A percentile compares a stretch with the other conserved stretches of the same genome.
phyloP scores from a whole-genome alignment of 768 basidiomycete species.

The Panus rudis region DNA sequence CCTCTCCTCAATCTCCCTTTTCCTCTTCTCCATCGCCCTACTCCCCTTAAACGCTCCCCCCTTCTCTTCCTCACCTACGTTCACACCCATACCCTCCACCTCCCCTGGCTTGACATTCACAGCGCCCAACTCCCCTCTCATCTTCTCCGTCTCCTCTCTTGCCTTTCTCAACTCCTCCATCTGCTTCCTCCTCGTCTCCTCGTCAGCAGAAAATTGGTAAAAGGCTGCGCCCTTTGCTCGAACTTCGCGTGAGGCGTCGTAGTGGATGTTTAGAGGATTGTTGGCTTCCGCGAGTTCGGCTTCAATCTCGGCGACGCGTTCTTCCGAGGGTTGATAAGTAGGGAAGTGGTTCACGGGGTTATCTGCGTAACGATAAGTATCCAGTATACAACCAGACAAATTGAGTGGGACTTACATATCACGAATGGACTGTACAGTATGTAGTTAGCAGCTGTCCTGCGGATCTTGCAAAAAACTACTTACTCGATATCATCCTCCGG shows the following conservation, averaged over 20 bases:
- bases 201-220: slow-evolving; percentile 87
- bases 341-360: slow-evolving; percentile 86
- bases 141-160: slow-evolving; percentile 65
- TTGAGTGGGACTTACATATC: slow-evolving; percentile 13
- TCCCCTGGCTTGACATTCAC: slow-evolving; percentile 61
- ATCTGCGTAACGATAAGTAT: slow-evolving; percentile 32
- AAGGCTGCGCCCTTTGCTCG: slow-evolving; percentile 87
- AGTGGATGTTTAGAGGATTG: slow-evolving; percentile 70
- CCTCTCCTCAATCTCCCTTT: slow-evolving; percentile 67
- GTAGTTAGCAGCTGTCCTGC: background rate
- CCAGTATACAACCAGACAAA: slow-evolving; percentile 4
- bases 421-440: slow-evolving; percentile 16
- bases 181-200: slow-evolving; percentile 66
- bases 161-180: slow-evolving; percentile 74
- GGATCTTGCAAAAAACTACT: slow-evolving; percentile 36
- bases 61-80: slow-evolving; percentile 15
- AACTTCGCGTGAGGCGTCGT: slow-evolving; percentile 75
- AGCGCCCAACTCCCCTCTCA: slow-evolving; percentile 53
- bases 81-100: slow-evolving; percentile 64
- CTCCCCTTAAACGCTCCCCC: slow-evolving; percentile 27
- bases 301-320: slow-evolving; percentile 68
- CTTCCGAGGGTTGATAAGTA: slow-evolving; percentile 77
- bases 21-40: slow-evolving; percentile 65
- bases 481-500: slow-evolving; percentile 39
- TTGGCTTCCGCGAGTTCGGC: slow-evolving; percentile 63